phyloP scores from a whole-genome alignment of 1,284 basidiomycete genomes.

The Peniophora sp. region DNA sequence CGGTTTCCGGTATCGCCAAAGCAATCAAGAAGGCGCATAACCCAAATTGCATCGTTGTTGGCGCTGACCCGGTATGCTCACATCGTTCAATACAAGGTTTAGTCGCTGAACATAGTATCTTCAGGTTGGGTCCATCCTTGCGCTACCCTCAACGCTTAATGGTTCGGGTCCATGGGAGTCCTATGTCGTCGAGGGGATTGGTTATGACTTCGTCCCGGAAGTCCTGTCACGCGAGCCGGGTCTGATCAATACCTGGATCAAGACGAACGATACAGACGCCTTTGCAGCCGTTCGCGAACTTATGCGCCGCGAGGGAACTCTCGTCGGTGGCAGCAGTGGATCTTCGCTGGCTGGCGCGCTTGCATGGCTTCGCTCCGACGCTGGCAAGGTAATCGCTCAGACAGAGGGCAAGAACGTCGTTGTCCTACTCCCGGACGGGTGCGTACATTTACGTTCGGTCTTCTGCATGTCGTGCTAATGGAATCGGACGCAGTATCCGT shows the following conservation, averaged over 20 bases:
- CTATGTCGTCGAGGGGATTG: slow-evolving; percentile 92
- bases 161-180: slow-evolving; percentile 43
- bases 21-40: slow-evolving; percentile 79
- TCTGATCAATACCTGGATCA: slow-evolving; percentile 75
- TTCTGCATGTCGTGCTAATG: not conserved
- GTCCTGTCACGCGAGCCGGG: slow-evolving; percentile 56
- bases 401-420: slow-evolving; percentile 82
- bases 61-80: slow-evolving; percentile 78
- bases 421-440: slow-evolving; percentile 87
- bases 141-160: slow-evolving; percentile 49
- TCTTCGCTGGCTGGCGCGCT: slow-evolving; percentile 77
- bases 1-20: slow-evolving; percentile 80
- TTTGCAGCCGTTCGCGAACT: slow-evolving; percentile 71
- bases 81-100: not conserved
- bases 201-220: slow-evolving; percentile 87
- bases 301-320: slow-evolving; percentile 84
- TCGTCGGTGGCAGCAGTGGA: slow-evolving; percentile 91
- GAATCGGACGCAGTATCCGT: slow-evolving; percentile 57
- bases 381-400: slow-evolving; percentile 61
- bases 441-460: not conserved
- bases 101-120: not conserved
- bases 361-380: slow-evolving; percentile 65
- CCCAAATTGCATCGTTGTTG: slow-evolving; percentile 68
- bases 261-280: slow-evolving; percentile 77
- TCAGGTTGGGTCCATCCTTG: slow-evolving; percentile 83